phyloP scores from a whole-genome alignment of 2,329 filamentous ascomycete genomes.

The Ascocoryne sarcoides region DNA sequence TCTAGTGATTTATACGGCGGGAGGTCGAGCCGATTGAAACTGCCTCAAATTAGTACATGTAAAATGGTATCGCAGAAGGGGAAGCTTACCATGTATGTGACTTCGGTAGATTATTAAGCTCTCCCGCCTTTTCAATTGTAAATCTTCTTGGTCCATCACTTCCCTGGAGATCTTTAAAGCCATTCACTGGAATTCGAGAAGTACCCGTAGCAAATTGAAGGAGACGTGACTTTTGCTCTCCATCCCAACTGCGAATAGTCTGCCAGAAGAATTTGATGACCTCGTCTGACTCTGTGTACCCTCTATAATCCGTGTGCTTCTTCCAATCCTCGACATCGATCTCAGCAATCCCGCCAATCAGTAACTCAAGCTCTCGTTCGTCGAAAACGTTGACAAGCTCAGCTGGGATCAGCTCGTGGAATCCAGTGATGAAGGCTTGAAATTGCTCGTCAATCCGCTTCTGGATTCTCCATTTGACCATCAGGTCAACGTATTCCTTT shows the following conservation, averaged over 20 bases:
- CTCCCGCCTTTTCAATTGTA: conserved; percentile 96
- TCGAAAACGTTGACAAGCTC: conserved; percentile 98
- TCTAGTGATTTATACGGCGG: conserved; percentile 89
- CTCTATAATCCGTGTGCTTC: conserved; percentile 98
- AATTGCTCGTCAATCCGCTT: conserved; percentile 98
- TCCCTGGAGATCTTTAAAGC: conserved; percentile 97
- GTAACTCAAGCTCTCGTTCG: conserved; percentile 88
- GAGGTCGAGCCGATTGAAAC: conserved; percentile 94
- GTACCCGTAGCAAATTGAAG: conserved; percentile 97
- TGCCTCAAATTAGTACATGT: conserved; percentile 32
- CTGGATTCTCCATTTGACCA: conserved; percentile 98
- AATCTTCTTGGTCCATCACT: conserved; percentile 92
- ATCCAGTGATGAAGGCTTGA: conserved; percentile 93
- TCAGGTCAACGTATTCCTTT: conserved; percentile 95
- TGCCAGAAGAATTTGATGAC: conserved; percentile 99
- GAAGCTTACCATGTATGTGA: conserved; percentile 86
- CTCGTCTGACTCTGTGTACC: conserved; percentile 95
- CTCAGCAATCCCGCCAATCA: conserved; percentile 98
- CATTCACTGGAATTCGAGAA: conserved; percentile 95
- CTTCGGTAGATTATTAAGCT: conserved; percentile 84
- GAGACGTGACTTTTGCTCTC: conserved; percentile 93
- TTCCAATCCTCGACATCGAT: conserved; percentile 99
- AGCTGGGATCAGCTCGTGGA: conserved; percentile 93
- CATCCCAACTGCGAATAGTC: conserved; percentile 92
- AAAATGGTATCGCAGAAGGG: background rate